Percentiles rank a stretch among this genome's conserved stretches.
phyloP scores from a whole-genome alignment of 108 stramenopile genomes.

The Mediolabrus comicus region DNA sequence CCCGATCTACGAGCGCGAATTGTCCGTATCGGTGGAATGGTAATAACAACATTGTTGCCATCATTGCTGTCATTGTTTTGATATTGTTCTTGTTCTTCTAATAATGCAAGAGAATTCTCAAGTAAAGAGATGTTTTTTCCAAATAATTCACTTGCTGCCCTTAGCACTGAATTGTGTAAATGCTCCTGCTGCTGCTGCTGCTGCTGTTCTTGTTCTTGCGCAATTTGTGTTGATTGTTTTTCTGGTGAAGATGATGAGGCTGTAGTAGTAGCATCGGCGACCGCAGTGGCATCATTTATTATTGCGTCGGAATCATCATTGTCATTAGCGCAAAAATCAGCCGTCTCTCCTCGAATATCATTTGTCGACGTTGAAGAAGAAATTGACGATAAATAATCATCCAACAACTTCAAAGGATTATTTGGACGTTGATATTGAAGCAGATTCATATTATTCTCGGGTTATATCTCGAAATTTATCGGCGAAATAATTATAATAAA shows the following conservation, averaged over 20 bases:
- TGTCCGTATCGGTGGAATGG: constrained; percentile 7
- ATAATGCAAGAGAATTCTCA: constrained; percentile 28
- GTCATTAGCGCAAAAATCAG: background rate
- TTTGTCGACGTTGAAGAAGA: background rate
- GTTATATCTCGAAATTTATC: background rate
- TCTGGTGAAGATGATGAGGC: background rate
- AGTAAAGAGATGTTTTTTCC: constrained; percentile 10
- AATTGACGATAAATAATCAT: constrained; percentile 29
- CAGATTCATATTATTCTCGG: background rate
- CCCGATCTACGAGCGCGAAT: constrained; percentile 29
- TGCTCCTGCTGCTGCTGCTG: background rate
- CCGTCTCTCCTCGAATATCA: background rate
- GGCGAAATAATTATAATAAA: background rate
- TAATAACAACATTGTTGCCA: constrained; percentile 3
- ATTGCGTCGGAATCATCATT: background rate
- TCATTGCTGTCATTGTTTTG: background rate
- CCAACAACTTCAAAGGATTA: constrained; percentile 38
- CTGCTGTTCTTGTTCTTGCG: background rate
- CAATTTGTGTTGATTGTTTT: background rate
- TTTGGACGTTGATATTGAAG: background rate
- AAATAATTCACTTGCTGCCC: constrained; percentile 30
- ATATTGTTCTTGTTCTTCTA: constrained; percentile 30
- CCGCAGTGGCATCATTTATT: too few relatives aligned
- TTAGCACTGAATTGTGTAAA: constrained; percentile 22
- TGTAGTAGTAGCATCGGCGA: background rate